Conservation (phyloP, 345 rosid species). For the Erysimum cheiranthoides region DNA sequence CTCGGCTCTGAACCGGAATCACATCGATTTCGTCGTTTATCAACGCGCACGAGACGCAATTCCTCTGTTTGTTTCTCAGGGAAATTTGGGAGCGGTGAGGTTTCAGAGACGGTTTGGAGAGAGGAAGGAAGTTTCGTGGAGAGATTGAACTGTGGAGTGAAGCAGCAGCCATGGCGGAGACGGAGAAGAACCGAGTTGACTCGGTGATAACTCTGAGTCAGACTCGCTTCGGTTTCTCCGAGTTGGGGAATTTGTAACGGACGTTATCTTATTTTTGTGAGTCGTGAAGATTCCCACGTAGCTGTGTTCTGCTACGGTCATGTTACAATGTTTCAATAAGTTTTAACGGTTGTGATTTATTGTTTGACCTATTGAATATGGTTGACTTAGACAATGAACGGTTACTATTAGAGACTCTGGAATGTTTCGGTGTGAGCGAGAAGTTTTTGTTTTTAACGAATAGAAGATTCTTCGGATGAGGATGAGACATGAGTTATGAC, state of each 20-base stretch:
- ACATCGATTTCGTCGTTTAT: slow-evolving; percentile 62
- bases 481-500: neutral
- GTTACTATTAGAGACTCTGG: slow-evolving; percentile 17
- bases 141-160: slow-evolving; percentile 58
- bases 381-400: slow-evolving; percentile 26
- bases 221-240: slow-evolving; percentile 50
- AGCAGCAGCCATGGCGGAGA: slow-evolving; percentile 68
- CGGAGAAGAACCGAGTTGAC: slow-evolving; percentile 52
- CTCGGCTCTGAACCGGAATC: slow-evolving; percentile 69
- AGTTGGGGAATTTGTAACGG: slow-evolving; percentile 15
- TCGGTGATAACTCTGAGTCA: slow-evolving; percentile 31
- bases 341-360: slow-evolving; percentile 20
- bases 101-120: slow-evolving; percentile 54
- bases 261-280: slow-evolving; percentile 27
- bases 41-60: slow-evolving; percentile 52
- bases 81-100: slow-evolving; percentile 43
- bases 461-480: slow-evolving; percentile 28
- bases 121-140: slow-evolving; percentile 58
- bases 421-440: neutral
- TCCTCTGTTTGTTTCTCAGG: slow-evolving; percentile 52
- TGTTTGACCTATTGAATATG: neutral
- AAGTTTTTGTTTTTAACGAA: neutral
- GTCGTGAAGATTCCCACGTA: slow-evolving; percentile 27
- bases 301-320: slow-evolving; percentile 13
- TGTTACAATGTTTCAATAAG: neutral